Evolutionary conservation across 441 rosid genomes (phyloP).

Genomic region (Erodium moschatum): DNA sequence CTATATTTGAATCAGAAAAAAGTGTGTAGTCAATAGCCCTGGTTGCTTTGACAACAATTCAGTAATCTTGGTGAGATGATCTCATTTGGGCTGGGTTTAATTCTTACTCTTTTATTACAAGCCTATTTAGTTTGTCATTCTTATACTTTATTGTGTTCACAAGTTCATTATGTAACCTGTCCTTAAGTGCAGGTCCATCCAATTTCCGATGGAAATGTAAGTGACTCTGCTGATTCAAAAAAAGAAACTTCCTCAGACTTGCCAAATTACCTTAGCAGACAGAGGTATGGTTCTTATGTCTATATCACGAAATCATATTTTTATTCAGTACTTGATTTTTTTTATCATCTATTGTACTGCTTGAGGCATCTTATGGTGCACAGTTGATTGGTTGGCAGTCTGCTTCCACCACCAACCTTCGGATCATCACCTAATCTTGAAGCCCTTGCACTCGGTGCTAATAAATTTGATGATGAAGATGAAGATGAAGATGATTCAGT

Average conservation of each 20-base stretch:
- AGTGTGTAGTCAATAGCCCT: too few species aligned
- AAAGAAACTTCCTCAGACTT: neutral
- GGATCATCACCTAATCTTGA: constrained; percentile 74
- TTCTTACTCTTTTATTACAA: neutral
- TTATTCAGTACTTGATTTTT: neutral
- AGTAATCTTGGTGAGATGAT: neutral
- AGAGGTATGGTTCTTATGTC: neutral
- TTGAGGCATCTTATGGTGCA: neutral
- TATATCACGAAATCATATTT: neutral
- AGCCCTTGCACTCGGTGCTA: constrained; percentile 47
- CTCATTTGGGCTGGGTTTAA: neutral
- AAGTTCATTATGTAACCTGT: neutral
- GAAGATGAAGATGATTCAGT: constrained; percentile 25
- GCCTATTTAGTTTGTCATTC: neutral
- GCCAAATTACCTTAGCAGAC: neutral
- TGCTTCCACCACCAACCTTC: constrained; percentile 66
- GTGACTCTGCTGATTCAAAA: constrained; percentile 1
- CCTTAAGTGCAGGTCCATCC: neutral
- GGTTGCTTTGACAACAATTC: neutral
- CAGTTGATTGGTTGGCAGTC: constrained; percentile 34
- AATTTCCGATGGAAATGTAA: neutral
- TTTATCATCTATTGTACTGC: neutral
- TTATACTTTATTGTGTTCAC: neutral
- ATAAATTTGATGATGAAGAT: constrained; percentile 29
- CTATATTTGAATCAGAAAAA: too few species aligned